These are phyloP conservation scores for Chaetomium globosum DNA, from an alignment of 2,329 filamentous ascomycete genomes.

Conservation along the genomic window DNA sequence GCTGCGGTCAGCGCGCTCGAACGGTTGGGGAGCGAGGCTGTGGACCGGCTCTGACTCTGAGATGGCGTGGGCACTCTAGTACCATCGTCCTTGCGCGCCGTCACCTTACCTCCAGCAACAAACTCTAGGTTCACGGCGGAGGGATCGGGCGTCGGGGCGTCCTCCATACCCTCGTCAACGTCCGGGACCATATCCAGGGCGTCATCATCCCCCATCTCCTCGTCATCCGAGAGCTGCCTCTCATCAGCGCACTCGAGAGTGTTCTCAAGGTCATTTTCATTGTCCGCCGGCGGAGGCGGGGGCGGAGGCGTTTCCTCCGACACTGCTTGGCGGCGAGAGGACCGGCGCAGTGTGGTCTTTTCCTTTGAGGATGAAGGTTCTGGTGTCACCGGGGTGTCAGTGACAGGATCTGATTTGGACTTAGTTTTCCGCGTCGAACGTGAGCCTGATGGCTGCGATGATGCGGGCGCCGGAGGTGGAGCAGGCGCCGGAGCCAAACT, in stretches of 20 bases:
- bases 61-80: slow-evolving; percentile 82
- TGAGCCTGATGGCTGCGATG: slow-evolving; percentile 49
- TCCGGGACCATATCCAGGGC: slow-evolving; percentile 89
- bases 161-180: slow-evolving; percentile 80
- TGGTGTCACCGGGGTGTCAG: slow-evolving; percentile 48
- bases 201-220: slow-evolving; percentile 65
- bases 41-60: slow-evolving; percentile 49
- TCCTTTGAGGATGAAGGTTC: slow-evolving; percentile 56
- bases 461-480: slow-evolving; percentile 44
- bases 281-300: slow-evolving; percentile 56
- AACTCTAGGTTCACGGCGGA: slow-evolving; percentile 91
- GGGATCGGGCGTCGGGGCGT: slow-evolving; percentile 71
- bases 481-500: slow-evolving; percentile 41
- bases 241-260: slow-evolving; percentile 92
- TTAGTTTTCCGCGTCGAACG: slow-evolving; percentile 52
- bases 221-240: slow-evolving; percentile 75
- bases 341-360: slow-evolving; percentile 63
- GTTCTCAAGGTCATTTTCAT: slow-evolving; percentile 65
- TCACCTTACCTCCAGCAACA: slow-evolving; percentile 81
- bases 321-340: slow-evolving; percentile 61
- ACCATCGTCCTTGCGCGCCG: slow-evolving; percentile 88
- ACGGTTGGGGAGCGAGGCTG: slow-evolving; percentile 44
- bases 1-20: slow-evolving; percentile 47
- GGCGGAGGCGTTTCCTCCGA: slow-evolving; percentile 57
- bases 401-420: slow-evolving; percentile 49